Evolutionary conservation across 1,284 basidiomycete species (phyloP).

Genomic region (Ceratobasidium sp.): DNA sequence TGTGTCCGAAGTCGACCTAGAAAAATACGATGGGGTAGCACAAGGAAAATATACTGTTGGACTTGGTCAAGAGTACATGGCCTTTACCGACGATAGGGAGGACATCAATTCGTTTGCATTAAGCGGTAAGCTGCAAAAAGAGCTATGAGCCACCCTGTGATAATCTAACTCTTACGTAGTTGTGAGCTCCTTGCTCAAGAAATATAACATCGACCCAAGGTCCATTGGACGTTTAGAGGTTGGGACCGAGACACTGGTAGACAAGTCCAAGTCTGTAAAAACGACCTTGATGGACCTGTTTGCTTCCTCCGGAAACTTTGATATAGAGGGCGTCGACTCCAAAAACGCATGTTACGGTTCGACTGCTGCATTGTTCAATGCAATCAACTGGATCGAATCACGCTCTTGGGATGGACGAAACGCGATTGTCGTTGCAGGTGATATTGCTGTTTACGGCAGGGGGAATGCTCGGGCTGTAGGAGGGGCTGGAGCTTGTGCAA

Average conservation of each 20-base stretch:
- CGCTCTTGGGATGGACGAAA: conserved; percentile 98
- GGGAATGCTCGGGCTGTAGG: conserved; percentile 95
- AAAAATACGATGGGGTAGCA: conserved; percentile 94
- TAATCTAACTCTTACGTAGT: conserved; percentile 63
- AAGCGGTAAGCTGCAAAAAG: conserved; percentile 74
- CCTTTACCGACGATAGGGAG: conserved; percentile 95
- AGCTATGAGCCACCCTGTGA: too few species aligned
- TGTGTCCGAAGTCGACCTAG: conserved; percentile 94
- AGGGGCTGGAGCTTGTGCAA: conserved; percentile 94
- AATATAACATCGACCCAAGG: conserved; percentile 96
- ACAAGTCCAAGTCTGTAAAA: conserved; percentile 99
- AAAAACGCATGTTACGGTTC: conserved; percentile 99
- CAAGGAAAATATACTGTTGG: conserved; percentile 99
- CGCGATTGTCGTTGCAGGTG: conserved; percentile 96
- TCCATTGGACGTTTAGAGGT: conserved; percentile 98
- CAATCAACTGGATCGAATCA: conserved; percentile 93
- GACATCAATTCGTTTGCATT: conserved; percentile 99
- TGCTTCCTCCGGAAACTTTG: conserved; percentile 90
- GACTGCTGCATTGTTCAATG: conserved; percentile 83
- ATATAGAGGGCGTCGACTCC: conserved; percentile 98
- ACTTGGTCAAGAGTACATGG: conserved; percentile 98
- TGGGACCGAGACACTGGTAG: conserved; percentile 99
- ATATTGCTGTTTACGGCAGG: conserved; percentile 98
- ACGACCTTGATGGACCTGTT: conserved; percentile 99
- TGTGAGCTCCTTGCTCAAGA: conserved; percentile 89